A percentile compares a stretch with the other conserved stretches of the same genome.
These are phyloP conservation scores for Saturnispora kantuleensis DNA, from an alignment of 805 yeast species.

Conservation along the genomic window DNA sequence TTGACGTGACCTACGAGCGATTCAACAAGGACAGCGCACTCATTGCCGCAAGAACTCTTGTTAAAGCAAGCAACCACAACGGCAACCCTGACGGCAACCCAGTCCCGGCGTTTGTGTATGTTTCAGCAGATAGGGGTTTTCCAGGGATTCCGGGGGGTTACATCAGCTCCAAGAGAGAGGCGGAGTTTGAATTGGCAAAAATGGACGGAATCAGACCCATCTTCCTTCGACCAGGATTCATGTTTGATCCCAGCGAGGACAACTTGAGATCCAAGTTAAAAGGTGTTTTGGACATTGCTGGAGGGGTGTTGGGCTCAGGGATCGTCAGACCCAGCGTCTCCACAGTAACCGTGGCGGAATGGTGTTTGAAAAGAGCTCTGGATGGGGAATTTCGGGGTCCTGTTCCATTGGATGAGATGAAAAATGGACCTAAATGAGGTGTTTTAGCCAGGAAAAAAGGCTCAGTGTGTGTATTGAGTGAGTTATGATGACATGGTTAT, in stretches of 20 bases:
- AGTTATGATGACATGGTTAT: no score
- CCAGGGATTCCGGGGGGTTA: constrained; percentile 65
- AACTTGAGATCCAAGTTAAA: constrained; percentile 26
- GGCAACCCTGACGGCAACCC: constrained; percentile 5
- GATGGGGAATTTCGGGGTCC: constrained; percentile 46
- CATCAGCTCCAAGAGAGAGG: constrained; percentile 64
- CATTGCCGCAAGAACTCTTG: constrained; percentile 48
- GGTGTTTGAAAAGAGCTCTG: constrained; percentile 44
- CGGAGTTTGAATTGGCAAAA: constrained; percentile 47
- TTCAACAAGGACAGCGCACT: constrained; percentile 65
- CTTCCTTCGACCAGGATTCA: constrained; percentile 70
- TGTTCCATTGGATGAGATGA: constrained; percentile 45
- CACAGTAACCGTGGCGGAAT: constrained; percentile 58
- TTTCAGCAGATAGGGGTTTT: constrained; percentile 69
- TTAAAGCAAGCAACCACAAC: constrained; percentile 9
- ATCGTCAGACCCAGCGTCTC: constrained; percentile 53
- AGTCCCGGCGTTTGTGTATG: constrained; percentile 47
- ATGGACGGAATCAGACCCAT: constrained; percentile 47
- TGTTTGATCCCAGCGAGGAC: constrained; percentile 46
- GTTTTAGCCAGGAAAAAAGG: not conserved
- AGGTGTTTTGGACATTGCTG: constrained; percentile 35
- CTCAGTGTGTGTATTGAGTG: no score
- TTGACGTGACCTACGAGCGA: constrained; percentile 43
- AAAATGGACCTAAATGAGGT: constrained; percentile 7
- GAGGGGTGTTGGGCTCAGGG: constrained; percentile 27